Percentiles rank a stretch among this genome's conserved stretches.
phyloP scores from a whole-genome alignment of 2,329 filamentous ascomycete species.

The Leptographium galeiforme region DNA sequence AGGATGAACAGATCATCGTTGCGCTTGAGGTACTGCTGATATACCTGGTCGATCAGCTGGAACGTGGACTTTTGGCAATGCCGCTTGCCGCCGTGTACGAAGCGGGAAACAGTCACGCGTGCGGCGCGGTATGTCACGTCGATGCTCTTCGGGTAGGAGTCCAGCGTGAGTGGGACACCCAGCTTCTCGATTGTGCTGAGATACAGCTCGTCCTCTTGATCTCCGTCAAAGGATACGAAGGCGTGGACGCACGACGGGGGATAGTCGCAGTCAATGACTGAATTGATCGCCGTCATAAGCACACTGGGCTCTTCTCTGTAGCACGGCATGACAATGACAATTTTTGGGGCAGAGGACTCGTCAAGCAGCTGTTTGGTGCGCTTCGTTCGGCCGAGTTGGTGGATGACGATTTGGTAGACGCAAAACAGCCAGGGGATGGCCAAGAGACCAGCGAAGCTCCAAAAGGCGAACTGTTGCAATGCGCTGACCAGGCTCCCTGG shows the following conservation, averaged over 20 bases:
- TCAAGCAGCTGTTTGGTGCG: constrained; percentile 75
- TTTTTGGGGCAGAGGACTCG: constrained; percentile 76
- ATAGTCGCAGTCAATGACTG: constrained; percentile 87
- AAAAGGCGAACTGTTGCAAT: constrained; percentile 93
- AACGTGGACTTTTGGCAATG: constrained; percentile 91
- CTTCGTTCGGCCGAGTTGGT: constrained; percentile 69
- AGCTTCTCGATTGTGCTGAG: constrained; percentile 74
- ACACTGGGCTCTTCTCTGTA: constrained; percentile 84
- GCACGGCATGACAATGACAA: constrained; percentile 92
- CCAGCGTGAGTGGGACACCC: constrained; percentile 63
- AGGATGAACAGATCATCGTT: constrained; percentile 91
- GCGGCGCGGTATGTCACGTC: constrained; percentile 74
- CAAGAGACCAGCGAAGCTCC: constrained; percentile 74
- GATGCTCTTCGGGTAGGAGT: constrained; percentile 76
- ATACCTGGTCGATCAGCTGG: constrained; percentile 85
- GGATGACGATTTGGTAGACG: constrained; percentile 79
- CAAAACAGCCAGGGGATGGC: constrained; percentile 88
- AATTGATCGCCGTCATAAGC: constrained; percentile 75
- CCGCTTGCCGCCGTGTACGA: constrained; percentile 85
- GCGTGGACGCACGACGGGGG: constrained; percentile 85
- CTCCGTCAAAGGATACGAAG: constrained; percentile 90
- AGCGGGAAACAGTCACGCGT: constrained; percentile 80
- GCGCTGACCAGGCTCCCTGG: constrained; percentile 53
- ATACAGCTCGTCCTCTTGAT: constrained; percentile 78
- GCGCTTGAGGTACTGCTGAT: constrained; percentile 69